A percentile compares a stretch with the other conserved stretches of the same genome.
phyloP scores from a whole-genome alignment of 371 early-diverging fungal species.

The Batkoa obscura region DNA sequence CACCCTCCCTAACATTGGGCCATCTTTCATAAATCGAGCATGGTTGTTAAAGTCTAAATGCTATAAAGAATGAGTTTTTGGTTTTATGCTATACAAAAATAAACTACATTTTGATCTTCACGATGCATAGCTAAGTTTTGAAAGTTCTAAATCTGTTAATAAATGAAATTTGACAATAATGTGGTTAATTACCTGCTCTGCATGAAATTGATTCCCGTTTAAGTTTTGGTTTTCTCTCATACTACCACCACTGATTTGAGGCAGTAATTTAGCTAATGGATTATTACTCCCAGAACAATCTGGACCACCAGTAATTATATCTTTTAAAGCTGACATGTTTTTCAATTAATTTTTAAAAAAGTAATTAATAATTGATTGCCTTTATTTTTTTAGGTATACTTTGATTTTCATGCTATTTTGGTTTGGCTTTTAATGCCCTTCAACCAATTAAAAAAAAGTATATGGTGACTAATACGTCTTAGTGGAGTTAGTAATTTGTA shows the following conservation, averaged over 20 bases:
- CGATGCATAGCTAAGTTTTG: not conserved
- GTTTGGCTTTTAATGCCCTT: too few species aligned
- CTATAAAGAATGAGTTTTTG: too few species aligned
- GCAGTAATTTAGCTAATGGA: conserved; percentile 1
- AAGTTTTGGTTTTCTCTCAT: not conserved
- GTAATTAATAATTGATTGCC: too few species aligned
- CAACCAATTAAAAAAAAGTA: too few species aligned
- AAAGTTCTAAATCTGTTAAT: not conserved
- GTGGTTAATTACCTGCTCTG: not conserved
- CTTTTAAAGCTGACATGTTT: conserved; percentile 11
- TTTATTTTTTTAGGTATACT: too few species aligned
- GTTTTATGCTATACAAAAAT: not conserved
- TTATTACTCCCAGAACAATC: conserved; percentile 58
- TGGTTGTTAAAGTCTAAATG: too few species aligned
- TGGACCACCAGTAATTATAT: conserved; percentile 31
- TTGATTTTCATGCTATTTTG: too few species aligned
- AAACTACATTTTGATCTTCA: not conserved
- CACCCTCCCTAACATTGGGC: not conserved
- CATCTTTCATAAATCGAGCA: too few species aligned
- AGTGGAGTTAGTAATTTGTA: too few species aligned
- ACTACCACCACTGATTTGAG: conserved; percentile 5
- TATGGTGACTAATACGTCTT: too few species aligned
- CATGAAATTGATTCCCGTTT: not conserved
- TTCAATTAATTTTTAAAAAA: too few species aligned
- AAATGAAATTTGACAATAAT: not conserved